Percentiles rank a stretch among this genome's conserved stretches.
Conservation (phyloP, 2,329 filamentous ascomycete genomes). For the Pochonia chlamydosporia region DNA sequence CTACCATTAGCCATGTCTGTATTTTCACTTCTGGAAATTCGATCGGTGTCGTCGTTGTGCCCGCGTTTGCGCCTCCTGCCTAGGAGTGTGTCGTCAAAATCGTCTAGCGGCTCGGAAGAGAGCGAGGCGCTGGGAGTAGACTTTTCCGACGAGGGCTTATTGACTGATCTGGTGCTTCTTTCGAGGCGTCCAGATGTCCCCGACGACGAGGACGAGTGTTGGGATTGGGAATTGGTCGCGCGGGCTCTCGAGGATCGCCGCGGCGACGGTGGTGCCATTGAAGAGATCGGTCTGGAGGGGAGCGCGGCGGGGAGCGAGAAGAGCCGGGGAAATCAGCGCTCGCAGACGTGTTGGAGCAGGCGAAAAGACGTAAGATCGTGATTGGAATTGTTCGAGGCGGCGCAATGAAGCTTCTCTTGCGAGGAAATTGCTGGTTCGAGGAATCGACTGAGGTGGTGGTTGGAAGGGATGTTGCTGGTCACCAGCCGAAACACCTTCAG, state of each 20-base stretch:
- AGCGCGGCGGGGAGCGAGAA: conserved; percentile 21
- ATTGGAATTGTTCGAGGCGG: not conserved
- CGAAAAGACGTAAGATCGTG: not conserved
- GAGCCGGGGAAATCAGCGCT: not conserved
- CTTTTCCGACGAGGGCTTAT: conserved; percentile 70
- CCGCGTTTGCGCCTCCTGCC: conserved; percentile 75
- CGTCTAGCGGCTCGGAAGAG: conserved; percentile 63
- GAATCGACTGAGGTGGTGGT: conserved; percentile 17
- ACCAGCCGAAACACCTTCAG: not conserved
- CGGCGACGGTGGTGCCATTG: conserved; percentile 61
- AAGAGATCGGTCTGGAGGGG: conserved; percentile 21
- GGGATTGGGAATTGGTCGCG: conserved; percentile 67
- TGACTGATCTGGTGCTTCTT: conserved; percentile 64
- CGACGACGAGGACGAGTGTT: conserved; percentile 75
- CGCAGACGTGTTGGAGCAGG: not conserved
- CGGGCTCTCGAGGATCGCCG: conserved; percentile 90
- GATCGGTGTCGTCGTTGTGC: conserved; percentile 55
- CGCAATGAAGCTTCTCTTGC: not conserved
- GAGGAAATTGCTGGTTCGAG: not conserved
- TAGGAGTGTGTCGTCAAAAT: conserved; percentile 64
- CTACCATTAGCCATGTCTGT: conserved; percentile 55
- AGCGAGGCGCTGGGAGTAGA: conserved; percentile 68
- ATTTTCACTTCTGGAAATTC: conserved; percentile 33
- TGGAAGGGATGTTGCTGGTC: conserved; percentile 13
- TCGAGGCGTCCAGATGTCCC: conserved; percentile 73